A percentile compares a stretch with the other conserved stretches of the same genome.
These are phyloP conservation scores for Hypocreales sp. DNA, from an alignment of 2,329 filamentous ascomycete species.

Conservation along the genomic window DNA sequence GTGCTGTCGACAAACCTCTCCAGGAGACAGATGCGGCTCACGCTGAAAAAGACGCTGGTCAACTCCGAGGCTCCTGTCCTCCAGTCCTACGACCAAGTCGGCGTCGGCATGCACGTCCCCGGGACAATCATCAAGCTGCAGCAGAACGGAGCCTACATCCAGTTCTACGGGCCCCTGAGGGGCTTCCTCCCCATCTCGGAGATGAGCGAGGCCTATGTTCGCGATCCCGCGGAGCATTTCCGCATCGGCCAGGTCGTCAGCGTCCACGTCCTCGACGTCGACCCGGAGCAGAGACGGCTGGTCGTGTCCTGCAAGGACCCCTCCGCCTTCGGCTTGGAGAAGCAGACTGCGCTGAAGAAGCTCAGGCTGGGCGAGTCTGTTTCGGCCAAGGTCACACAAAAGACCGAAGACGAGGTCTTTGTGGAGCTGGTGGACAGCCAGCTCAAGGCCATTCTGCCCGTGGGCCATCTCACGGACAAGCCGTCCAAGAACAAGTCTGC, in stretches of 20 bases:
- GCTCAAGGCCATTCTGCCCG: slow-evolving; percentile 61
- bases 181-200: slow-evolving; percentile 87
- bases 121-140: slow-evolving; percentile 79
- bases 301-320: slow-evolving; percentile 90
- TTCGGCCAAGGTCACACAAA: slow-evolving; percentile 66
- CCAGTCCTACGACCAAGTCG: slow-evolving; percentile 59
- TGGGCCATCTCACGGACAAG: slow-evolving; percentile 74
- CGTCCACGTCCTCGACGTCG: slow-evolving; percentile 72
- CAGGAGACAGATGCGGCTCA: slow-evolving; percentile 70
- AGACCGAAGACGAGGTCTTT: slow-evolving; percentile 59
- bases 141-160: slow-evolving; percentile 67
- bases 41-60: slow-evolving; percentile 85
- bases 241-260: slow-evolving; percentile 79
- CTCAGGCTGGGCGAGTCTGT: slow-evolving; percentile 62
- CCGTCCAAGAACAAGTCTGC: slow-evolving; percentile 60
- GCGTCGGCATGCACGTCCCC: slow-evolving; percentile 60
- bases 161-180: slow-evolving; percentile 74
- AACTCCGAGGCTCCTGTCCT: slow-evolving; percentile 76
- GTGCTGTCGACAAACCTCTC: slow-evolving; percentile 66
- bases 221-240: slow-evolving; percentile 81
- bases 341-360: slow-evolving; percentile 60
- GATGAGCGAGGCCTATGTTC: slow-evolving; percentile 96
- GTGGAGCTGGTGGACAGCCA: slow-evolving; percentile 61
- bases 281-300: slow-evolving; percentile 54
- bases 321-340: slow-evolving; percentile 56